Percentiles rank a stretch among this genome's conserved stretches.
These are phyloP conservation scores for Venturia asperata DNA, from an alignment of 2,329 filamentous ascomycete species.

Conservation along the genomic window DNA sequence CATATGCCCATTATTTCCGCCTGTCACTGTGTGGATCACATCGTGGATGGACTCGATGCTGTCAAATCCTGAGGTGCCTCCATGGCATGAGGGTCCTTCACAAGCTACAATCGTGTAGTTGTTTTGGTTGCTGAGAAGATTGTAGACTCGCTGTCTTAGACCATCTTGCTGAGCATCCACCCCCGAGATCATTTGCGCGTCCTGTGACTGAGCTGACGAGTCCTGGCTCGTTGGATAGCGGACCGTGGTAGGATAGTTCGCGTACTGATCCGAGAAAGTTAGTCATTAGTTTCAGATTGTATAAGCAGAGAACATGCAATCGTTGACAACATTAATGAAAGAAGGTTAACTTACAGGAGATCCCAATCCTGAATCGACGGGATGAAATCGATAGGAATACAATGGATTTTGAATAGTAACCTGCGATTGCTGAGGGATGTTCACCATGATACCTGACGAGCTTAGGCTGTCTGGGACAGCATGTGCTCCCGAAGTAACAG, in stretches of 20 bases:
- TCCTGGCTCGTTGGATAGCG: conserved; percentile 35
- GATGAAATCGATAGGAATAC: conserved; percentile 42
- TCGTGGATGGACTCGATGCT: conserved; percentile 48
- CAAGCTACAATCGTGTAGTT: conserved; percentile 65
- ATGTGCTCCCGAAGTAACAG: conserved; percentile 26
- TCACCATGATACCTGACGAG: conserved; percentile 32
- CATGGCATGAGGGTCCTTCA: conserved; percentile 50
- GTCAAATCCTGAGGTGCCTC: conserved; percentile 42
- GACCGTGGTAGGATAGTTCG: conserved; percentile 43
- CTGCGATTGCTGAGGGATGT: conserved; percentile 30
- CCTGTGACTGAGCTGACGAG: conserved; percentile 45
- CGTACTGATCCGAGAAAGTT: neutral
- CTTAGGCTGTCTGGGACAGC: conserved; percentile 32
- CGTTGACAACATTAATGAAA: neutral
- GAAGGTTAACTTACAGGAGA: conserved; percentile 49
- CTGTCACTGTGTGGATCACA: conserved; percentile 47
- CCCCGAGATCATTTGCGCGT: conserved; percentile 44
- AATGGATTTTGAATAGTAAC: conserved; percentile 39
- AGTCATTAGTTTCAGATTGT: neutral
- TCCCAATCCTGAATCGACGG: conserved; percentile 51
- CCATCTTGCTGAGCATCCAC: conserved; percentile 33
- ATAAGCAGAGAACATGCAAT: neutral
- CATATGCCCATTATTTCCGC: conserved; percentile 33
- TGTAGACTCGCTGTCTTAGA: conserved; percentile 51
- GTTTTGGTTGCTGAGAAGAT: conserved; percentile 59